Conservation (phyloP, 2,329 filamentous ascomycete species). For the Eurotiales sp. region DNA sequence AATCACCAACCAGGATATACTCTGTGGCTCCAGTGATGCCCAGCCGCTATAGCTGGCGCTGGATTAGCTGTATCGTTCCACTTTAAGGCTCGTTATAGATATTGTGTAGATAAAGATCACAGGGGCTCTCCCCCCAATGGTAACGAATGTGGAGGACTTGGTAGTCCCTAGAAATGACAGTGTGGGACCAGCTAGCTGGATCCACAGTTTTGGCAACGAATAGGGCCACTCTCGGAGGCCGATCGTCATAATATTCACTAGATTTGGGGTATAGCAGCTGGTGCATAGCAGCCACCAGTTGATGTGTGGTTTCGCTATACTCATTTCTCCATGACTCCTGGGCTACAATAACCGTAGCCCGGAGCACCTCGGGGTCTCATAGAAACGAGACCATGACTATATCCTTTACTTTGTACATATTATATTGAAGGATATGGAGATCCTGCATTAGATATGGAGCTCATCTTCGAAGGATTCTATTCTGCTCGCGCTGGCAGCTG, state of each 20-base stretch:
- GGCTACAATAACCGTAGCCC: conserved; percentile 23
- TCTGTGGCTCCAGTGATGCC: background rate
- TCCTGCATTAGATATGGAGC: background rate
- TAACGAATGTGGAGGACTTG: background rate
- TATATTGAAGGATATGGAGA: conserved; percentile 24
- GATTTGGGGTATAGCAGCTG: conserved; percentile 19
- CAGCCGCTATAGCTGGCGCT: background rate
- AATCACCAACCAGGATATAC: conserved; percentile 18
- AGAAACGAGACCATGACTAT: conserved; percentile 22
- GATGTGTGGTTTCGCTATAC: conserved; percentile 20
- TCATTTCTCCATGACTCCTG: conserved; percentile 23
- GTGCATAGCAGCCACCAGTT: conserved; percentile 19
- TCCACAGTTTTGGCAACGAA: background rate
- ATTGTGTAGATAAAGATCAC: background rate
- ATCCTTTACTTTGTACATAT: conserved; percentile 19
- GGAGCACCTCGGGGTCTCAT: conserved; percentile 14
- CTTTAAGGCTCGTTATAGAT: background rate
- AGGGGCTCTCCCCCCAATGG: background rate
- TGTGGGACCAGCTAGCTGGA: background rate
- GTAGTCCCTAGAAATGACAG: background rate
- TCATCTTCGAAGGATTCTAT: background rate
- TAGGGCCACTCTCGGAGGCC: background rate
- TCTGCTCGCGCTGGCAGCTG: background rate
- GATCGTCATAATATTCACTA: background rate
- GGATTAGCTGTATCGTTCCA: background rate